phyloP scores from a whole-genome alignment of 2,329 filamentous ascomycete species.

The Ambrosiella beaveri region DNA sequence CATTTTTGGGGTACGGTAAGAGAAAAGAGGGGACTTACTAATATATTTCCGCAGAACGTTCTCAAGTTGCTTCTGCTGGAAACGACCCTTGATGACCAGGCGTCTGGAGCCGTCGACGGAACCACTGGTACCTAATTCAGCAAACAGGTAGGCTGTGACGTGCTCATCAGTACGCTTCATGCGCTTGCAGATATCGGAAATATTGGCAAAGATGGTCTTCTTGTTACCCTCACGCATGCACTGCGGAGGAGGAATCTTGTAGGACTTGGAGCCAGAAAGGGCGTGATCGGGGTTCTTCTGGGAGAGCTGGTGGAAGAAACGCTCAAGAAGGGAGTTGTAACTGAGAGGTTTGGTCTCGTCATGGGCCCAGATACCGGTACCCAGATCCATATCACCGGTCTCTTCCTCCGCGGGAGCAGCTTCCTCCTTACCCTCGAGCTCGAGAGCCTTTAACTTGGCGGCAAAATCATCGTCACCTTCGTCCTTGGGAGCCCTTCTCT shows the following conservation, averaged over 20 bases:
- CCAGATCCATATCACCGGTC: slow-evolving; percentile 66
- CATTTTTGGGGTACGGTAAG: not conserved
- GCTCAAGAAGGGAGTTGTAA: slow-evolving; percentile 70
- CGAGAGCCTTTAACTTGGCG: slow-evolving; percentile 43
- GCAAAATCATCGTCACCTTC: slow-evolving; percentile 45
- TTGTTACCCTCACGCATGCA: slow-evolving; percentile 99
- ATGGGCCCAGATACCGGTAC: slow-evolving; percentile 82
- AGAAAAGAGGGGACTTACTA: slow-evolving; percentile 35
- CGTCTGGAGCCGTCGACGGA: slow-evolving; percentile 85
- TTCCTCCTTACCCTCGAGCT: slow-evolving; percentile 43
- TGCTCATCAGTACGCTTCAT: slow-evolving; percentile 99
- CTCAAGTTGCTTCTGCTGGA: slow-evolving; percentile 99
- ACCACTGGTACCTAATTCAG: slow-evolving; percentile 92
- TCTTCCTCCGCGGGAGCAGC: slow-evolving; percentile 35
- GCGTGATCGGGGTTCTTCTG: slow-evolving; percentile 95
- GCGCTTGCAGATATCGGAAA: slow-evolving; percentile 94
- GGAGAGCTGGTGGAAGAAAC: slow-evolving; percentile 89
- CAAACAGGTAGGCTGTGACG: slow-evolving; percentile 91
- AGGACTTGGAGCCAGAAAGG: slow-evolving; percentile 74
- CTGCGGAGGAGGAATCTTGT: slow-evolving; percentile 98
- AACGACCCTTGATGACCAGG: slow-evolving; percentile 96
- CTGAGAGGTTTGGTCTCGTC: slow-evolving; percentile 59
- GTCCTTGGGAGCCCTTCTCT: slow-evolving; percentile 31
- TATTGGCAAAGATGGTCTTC: slow-evolving; percentile 99
- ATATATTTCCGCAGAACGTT: slow-evolving; percentile 93